phyloP scores from a whole-genome alignment of 1,284 basidiomycete genomes.

The Veloboletus limbatus region DNA sequence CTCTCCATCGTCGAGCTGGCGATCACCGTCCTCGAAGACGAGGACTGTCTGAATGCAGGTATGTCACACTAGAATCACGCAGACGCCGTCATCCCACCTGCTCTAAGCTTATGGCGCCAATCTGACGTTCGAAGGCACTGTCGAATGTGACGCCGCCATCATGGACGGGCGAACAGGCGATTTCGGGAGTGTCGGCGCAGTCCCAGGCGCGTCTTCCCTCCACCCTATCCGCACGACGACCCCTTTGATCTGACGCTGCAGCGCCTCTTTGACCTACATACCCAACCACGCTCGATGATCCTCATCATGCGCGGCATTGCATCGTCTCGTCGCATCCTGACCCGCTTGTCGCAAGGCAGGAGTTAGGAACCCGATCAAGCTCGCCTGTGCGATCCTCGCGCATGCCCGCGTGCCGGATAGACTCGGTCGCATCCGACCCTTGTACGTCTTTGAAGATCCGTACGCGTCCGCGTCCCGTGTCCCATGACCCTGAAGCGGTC shows the following conservation, averaged over 20 bases:
- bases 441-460: slow-evolving; percentile 38
- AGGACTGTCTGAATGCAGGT: slow-evolving; percentile 67
- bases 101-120: slow-evolving; percentile 68
- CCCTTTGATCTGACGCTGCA: not conserved
- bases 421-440: slow-evolving; percentile 63
- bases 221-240: not conserved
- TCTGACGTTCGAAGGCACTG: slow-evolving; percentile 60
- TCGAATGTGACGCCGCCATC: slow-evolving; percentile 76
- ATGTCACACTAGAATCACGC: not conserved
- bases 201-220: slow-evolving; percentile 46
- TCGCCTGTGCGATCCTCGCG: slow-evolving; percentile 55
- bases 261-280: no score
- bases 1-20: slow-evolving; percentile 49
- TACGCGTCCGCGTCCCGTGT: no score
- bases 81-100: not conserved
- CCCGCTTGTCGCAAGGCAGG: no score
- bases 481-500: no score
- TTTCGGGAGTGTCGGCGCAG: slow-evolving; percentile 70
- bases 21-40: slow-evolving; percentile 58
- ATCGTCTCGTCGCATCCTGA: no score
- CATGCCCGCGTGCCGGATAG: slow-evolving; percentile 47
- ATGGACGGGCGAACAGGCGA: slow-evolving; percentile 52
- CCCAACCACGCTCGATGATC: no score
- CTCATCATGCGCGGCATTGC: no score
- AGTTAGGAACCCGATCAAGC: slow-evolving; percentile 61